A percentile compares a stretch with the other conserved stretches of the same genome.
These are phyloP conservation scores for Solanum hybrid DNA, from an alignment of 305 asterid genomes.

Conservation along the genomic window DNA sequence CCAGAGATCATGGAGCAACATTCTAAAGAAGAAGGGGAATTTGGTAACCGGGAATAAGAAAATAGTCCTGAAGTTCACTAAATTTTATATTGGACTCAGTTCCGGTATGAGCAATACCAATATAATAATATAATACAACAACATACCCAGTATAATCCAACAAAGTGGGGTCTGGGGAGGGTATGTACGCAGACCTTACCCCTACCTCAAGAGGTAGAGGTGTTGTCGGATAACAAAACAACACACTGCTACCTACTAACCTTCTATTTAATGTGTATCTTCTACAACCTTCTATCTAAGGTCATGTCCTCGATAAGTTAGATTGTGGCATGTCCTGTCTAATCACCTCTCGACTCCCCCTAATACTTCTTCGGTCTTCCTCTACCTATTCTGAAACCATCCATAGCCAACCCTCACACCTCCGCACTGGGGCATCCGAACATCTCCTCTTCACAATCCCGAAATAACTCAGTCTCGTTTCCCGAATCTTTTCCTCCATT, in stretches of 20 bases:
- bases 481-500: not conserved
- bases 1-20: not conserved
- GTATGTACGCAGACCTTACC: too few relatives aligned
- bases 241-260: not conserved
- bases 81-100: not conserved
- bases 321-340: not conserved
- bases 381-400: not conserved
- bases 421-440: not conserved
- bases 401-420: not conserved
- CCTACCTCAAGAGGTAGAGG: too few relatives aligned
- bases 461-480: not conserved
- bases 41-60: not conserved
- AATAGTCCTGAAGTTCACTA: not conserved
- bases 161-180: too few relatives aligned
- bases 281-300: not conserved
- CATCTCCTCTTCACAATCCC: not conserved
- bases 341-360: not conserved
- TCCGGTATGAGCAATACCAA: not conserved
- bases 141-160: too few relatives aligned
- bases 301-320: not conserved
- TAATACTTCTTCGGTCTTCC: not conserved
- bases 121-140: not conserved
- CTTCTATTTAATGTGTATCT: not conserved
- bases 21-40: not conserved
- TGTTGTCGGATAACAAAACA: not conserved